Conservation (phyloP, 495 filamentous ascomycete genomes). For the Xylaria palmicola region DNA sequence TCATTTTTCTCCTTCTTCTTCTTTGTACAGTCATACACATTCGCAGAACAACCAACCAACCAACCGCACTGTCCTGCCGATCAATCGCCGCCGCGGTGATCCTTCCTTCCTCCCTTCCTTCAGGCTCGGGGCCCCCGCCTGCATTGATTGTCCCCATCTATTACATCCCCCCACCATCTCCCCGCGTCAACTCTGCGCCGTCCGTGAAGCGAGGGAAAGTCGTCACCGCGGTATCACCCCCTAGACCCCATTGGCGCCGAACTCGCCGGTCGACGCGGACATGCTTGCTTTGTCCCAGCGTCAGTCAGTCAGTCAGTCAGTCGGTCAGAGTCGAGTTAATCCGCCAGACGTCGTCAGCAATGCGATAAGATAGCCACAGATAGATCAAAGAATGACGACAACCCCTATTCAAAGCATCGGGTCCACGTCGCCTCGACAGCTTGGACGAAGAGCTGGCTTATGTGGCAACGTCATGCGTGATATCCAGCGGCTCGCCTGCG, state of each 20-base stretch:
- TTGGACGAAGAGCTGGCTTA: too few relatives aligned
- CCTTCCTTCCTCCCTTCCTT: too few relatives aligned
- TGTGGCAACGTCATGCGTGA: too few relatives aligned
- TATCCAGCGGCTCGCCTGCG: slow-evolving; percentile 14
- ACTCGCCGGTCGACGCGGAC: too few relatives aligned
- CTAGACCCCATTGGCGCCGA: too few relatives aligned
- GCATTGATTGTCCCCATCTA: background rate
- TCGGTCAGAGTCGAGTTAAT: too few relatives aligned
- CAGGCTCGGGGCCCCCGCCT: background rate
- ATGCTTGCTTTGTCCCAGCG: too few relatives aligned
- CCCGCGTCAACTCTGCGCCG: too few relatives aligned
- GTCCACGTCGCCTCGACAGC: background rate
- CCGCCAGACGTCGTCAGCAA: slow-evolving; percentile 10
- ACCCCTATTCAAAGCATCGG: slow-evolving; percentile 4
- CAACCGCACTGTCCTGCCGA: background rate
- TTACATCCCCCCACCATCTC: background rate
- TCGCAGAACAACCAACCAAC: slow-evolving; percentile 4
- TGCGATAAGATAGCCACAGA: slow-evolving; percentile 3
- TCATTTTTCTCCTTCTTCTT: slow-evolving; percentile 12
- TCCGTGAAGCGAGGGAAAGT: background rate
- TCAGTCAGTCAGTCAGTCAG: too few relatives aligned
- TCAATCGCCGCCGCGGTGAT: background rate
- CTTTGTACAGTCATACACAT: slow-evolving; percentile 6
- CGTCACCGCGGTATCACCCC: background rate
- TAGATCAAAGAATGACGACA: background rate